Conservation (phyloP, 768 basidiomycete genomes). For the Suillus placidus region DNA sequence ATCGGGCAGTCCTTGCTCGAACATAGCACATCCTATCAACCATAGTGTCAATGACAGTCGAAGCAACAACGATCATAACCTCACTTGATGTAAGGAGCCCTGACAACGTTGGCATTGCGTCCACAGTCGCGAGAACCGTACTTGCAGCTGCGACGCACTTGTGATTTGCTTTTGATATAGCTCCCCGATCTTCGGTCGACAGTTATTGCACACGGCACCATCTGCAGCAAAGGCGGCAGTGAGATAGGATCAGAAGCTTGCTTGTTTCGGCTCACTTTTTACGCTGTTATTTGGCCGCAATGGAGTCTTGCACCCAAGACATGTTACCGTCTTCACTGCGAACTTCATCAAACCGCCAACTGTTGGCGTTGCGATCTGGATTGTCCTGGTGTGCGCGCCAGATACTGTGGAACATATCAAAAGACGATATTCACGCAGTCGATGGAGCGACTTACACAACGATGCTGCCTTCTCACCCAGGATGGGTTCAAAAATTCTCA, state of each 20-base stretch:
- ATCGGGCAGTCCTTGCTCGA: conserved; percentile 98
- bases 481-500: conserved; percentile 98
- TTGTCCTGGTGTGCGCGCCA: conserved; percentile 94
- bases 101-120: conserved; percentile 99
- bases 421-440: conserved; percentile 10
- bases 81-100: conserved; percentile 92
- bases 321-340: conserved; percentile 93
- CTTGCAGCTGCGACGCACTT: conserved; percentile 77
- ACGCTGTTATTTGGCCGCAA: conserved; percentile 77
- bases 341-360: conserved; percentile 99
- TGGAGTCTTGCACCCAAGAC: conserved; percentile 93
- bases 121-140: conserved; percentile 94
- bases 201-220: conserved; percentile 94
- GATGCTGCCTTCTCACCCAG: conserved; percentile 89
- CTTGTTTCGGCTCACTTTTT: conserved; percentile 46
- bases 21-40: conserved; percentile 85
- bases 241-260: neutral
- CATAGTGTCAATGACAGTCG: neutral
- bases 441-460: conserved; percentile 56
- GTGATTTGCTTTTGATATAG: conserved; percentile 89
- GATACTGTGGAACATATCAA: conserved; percentile 59
- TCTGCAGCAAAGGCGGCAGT: conserved; percentile 45
- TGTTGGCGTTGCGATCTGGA: conserved; percentile 95
- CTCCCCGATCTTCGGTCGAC: conserved; percentile 81
- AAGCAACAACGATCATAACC: conserved; percentile 10